These are phyloP conservation scores for Mortierella alpina DNA, from an alignment of 192 early-diverging fungal species.

Conservation along the genomic window DNA sequence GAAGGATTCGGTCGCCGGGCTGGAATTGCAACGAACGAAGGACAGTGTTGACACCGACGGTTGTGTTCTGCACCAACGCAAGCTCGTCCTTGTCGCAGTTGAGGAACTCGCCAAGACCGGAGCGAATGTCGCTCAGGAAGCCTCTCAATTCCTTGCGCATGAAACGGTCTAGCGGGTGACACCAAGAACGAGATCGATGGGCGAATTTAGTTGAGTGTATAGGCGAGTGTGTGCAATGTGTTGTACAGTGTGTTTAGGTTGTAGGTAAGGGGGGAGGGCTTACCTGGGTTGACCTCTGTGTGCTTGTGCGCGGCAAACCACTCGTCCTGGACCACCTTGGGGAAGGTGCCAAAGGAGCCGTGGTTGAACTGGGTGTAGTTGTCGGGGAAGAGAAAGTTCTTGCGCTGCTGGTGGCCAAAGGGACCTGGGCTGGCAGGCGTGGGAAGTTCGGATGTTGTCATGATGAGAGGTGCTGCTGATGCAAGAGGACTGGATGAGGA, in stretches of 20 bases:
- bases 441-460: constrained; percentile 12
- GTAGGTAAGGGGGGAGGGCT: not conserved
- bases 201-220: not conserved
- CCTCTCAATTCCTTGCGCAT: constrained; percentile 56
- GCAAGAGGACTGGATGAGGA: not conserved
- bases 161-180: constrained; percentile 56
- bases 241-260: too few species aligned
- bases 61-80: constrained; percentile 69
- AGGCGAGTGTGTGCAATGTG: not conserved
- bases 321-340: constrained; percentile 40
- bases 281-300: constrained; percentile 31
- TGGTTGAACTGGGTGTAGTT: constrained; percentile 69
- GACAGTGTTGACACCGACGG: constrained; percentile 65
- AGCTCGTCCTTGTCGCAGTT: constrained; percentile 63
- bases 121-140: constrained; percentile 40
- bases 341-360: constrained; percentile 68
- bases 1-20: constrained; percentile 61
- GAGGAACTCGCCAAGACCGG: constrained; percentile 55
- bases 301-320: constrained; percentile 26
- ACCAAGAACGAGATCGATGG: not conserved
- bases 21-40: constrained; percentile 57
- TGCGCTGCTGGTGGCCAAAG: constrained; percentile 57
- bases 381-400: constrained; percentile 62
- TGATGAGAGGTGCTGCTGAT: not conserved
- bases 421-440: constrained; percentile 44